A percentile compares a stretch with the other conserved stretches of the same genome.
Conservation (phyloP, 495 filamentous ascomycete species). For the Trichoderma asperelloides region DNA sequence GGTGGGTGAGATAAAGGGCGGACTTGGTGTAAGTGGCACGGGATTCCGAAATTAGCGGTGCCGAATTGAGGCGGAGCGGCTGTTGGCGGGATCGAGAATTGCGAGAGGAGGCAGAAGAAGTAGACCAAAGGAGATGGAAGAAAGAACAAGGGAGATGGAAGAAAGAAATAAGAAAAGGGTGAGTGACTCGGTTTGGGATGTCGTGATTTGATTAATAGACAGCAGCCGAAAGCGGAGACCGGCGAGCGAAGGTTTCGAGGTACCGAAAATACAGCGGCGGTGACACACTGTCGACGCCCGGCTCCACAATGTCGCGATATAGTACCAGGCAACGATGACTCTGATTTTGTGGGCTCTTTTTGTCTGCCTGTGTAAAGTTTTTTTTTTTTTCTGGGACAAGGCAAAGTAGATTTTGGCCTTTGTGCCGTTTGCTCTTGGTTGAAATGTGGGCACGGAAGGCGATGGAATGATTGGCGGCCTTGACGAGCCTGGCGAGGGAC, state of each 20-base stretch:
- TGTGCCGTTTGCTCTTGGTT: not conserved
- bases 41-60: not conserved
- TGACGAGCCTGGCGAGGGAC: not conserved
- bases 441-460: not conserved
- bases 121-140: not conserved
- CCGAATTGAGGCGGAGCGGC: not conserved
- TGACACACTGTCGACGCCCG: slow-evolving; percentile 7
- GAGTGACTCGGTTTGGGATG: slow-evolving; percentile 6
- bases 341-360: slow-evolving; percentile 6
- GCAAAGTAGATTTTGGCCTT: not conserved
- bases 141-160: not conserved
- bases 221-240: slow-evolving; percentile 3
- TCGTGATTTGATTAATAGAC: slow-evolving; percentile 3
- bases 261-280: not conserved
- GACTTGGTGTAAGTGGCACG: slow-evolving; percentile 5
- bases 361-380: not conserved
- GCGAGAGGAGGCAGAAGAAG: not conserved
- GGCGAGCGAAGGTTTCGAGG: not conserved
- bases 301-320: slow-evolving; percentile 7
- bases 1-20: not conserved
- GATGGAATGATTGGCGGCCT: not conserved
- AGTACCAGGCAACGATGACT: not conserved
- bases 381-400: not conserved
- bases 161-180: not conserved
- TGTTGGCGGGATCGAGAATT: not conserved